Evolutionary conservation across 768 basidiomycete species (phyloP), one percentile per base, ranked within the genome.

Genomic region (Suillus occidentalis): DNA sequence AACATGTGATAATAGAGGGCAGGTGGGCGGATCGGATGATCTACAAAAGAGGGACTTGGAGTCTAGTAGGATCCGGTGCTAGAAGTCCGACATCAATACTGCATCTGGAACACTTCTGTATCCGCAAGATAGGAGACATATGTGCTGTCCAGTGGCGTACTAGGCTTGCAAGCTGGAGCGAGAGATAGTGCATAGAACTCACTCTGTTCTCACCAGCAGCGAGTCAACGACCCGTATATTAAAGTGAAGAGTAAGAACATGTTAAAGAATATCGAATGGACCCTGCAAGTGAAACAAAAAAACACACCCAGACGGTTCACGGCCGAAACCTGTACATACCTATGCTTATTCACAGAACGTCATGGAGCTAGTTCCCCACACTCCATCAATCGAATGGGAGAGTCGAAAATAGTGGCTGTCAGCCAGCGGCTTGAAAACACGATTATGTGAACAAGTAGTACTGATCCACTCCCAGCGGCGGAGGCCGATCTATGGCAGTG

Each of bases 1-100:
- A 59, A 31, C 58, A 40, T 59, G 58, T 59, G 58, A 59, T 59
- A 59, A 59, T 59, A 59, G 6, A 42, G 58, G 25, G 40, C 58
- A 42, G 10, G 39, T 36, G 12, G 58, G 20, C 18, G 12, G 18
- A 40, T 25, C 18, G n/a, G 22, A 40, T 42, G 12, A 43, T 42
- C 7, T 4, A 12, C 36, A 25, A 18, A 42, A 58, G 39, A 40
- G 40, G 58, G 39, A 13, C 28, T 31, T 28, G 16, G 12, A 59
- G 58, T 59, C 58, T 42, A 42, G 37, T 31, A 31, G 58, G 37
- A 59, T 40, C 25, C 57, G 25, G 39, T 58, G 39, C 57, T 13
- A 16, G 18, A 42, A 40, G 25, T 22, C 58, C 58, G 18, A 42
- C 13, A 55, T 31, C 31, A 13, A 31, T 34, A 6, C 36, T 36